Evolutionary conservation across 257 asterid genomes (phyloP).

Genomic region (Perilla frutescens): DNA sequence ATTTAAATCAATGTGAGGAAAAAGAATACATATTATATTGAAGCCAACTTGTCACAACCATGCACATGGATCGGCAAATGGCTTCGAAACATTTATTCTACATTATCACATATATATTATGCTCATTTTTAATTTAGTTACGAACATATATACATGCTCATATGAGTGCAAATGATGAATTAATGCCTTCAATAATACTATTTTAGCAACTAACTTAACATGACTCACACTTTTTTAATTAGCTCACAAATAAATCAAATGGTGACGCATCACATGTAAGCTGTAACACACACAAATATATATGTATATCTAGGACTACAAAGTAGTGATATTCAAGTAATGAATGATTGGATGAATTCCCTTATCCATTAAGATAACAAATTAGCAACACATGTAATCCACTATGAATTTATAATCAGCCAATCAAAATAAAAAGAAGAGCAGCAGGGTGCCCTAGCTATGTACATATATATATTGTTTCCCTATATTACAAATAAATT

Average conservation of each 20-base stretch:
- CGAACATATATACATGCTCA: neutral
- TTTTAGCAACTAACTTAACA: neutral
- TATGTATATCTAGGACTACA: neutral
- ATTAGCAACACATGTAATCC: constrained; percentile 43
- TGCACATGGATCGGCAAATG: neutral
- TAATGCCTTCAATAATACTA: neutral
- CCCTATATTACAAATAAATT: neutral
- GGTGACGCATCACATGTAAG: neutral
- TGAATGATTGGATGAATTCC: constrained; percentile 37
- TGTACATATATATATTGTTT: too few species aligned
- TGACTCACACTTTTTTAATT: neutral
- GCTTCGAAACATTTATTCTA: neutral
- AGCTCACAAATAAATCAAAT: neutral
- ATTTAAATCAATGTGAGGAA: neutral
- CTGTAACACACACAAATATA: too few species aligned
- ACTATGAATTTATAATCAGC: constrained; percentile 33
- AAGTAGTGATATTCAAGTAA: constrained; percentile 35
- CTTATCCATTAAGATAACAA: constrained; percentile 46
- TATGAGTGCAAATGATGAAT: neutral
- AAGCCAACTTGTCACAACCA: neutral
- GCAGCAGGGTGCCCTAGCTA: neutral
- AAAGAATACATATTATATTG: neutral
- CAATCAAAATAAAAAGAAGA: constrained; percentile 38
- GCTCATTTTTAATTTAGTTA: neutral
- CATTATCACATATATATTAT: neutral